Evolutionary conservation across 352 stramenopile species (phyloP).

Genomic region (Blastocystis sp.): DNA sequence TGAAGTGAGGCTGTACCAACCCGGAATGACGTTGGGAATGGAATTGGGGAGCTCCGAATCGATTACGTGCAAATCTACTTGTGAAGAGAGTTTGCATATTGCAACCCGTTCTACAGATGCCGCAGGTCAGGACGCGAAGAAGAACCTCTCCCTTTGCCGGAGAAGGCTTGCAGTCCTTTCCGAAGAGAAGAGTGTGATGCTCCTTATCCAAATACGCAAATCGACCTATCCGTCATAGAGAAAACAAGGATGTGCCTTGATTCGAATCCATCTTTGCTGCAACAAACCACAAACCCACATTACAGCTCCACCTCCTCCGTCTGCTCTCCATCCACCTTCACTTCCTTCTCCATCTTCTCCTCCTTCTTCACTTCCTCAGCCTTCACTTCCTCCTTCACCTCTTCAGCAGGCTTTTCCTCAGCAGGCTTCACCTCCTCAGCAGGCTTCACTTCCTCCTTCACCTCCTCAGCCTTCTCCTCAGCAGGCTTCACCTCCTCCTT

Average conservation of each 20-base stretch:
- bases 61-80: constrained; percentile 65
- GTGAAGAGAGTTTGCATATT: neutral
- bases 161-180: constrained; percentile 12
- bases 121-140: constrained; percentile 56
- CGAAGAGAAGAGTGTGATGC: constrained; percentile 11
- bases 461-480: no score
- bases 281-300: constrained; percentile 16
- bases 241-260: neutral
- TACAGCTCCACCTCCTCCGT: constrained; percentile 12
- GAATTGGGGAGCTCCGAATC: constrained; percentile 58
- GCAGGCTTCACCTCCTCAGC: no score
- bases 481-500: no score
- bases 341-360: no score
- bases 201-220: constrained; percentile 56
- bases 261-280: neutral
- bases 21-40: constrained; percentile 63
- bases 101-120: constrained; percentile 55
- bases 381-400: no score
- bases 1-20: neutral
- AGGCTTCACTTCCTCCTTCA: no score
- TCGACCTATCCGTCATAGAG: constrained; percentile 22
- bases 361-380: no score
- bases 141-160: constrained; percentile 39
- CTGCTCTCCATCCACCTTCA: neutral
- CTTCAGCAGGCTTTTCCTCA: no score